Conservation (phyloP, 2,329 filamentous ascomycete genomes). For the Cytospora piceicola region DNA sequence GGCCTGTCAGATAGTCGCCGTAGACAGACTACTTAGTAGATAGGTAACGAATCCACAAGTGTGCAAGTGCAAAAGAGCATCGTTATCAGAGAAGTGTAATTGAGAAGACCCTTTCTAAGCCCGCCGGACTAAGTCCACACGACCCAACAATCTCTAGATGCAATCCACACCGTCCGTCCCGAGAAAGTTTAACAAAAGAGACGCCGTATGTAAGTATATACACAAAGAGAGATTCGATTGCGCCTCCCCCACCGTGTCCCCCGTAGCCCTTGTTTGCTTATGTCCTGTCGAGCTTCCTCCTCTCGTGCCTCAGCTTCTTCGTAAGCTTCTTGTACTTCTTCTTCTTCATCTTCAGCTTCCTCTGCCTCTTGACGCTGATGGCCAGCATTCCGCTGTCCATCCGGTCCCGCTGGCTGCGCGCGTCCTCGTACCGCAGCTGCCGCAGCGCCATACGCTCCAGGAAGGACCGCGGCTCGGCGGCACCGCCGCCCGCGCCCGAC, state of each 20-base stretch:
- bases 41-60: no score
- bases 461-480: slow-evolving; percentile 55
- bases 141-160: slow-evolving; percentile 18
- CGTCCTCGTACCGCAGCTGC: slow-evolving; percentile 62
- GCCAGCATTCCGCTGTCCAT: slow-evolving; percentile 64
- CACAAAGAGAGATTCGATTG: neutral
- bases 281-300: slow-evolving; percentile 78
- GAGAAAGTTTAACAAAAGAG: neutral
- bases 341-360: slow-evolving; percentile 99
- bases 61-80: no score
- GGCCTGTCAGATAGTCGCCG: neutral
- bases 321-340: slow-evolving; percentile 99
- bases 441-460: slow-evolving; percentile 71
- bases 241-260: neutral
- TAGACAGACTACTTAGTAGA: neutral
- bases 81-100: slow-evolving; percentile 13
- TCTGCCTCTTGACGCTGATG: slow-evolving; percentile 89
- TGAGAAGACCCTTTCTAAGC: slow-evolving; percentile 20
- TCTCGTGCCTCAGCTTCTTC: slow-evolving; percentile 85
- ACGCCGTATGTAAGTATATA: slow-evolving; percentile 6
- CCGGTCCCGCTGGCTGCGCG: slow-evolving; percentile 50
- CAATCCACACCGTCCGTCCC: slow-evolving; percentile 5
- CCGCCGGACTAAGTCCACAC: slow-evolving; percentile 7
- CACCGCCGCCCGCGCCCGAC: neutral
- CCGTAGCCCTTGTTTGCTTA: slow-evolving; percentile 40